Percentiles rank a stretch among this genome's conserved stretches.
These are phyloP conservation scores for Byssochlamys sp. DNA, from an alignment of 2,329 filamentous ascomycete genomes.

Conservation along the genomic window DNA sequence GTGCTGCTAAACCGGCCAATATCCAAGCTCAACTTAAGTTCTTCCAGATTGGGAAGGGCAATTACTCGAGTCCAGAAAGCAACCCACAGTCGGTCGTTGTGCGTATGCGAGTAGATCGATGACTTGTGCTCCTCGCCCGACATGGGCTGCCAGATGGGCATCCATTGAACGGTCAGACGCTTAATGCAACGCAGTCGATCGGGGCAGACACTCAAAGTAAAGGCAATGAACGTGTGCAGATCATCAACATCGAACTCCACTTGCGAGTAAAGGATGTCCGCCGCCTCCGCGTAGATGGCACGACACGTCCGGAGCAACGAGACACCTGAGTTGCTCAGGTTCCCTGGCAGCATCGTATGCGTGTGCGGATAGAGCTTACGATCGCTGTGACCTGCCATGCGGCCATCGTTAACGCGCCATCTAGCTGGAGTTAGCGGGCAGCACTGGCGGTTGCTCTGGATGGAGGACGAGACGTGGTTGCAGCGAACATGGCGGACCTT, in stretches of 20 bases:
- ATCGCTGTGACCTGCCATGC: constrained; percentile 10
- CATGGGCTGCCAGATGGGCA: constrained; percentile 26
- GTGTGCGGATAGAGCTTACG: constrained; percentile 28
- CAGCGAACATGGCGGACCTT: constrained; percentile 29
- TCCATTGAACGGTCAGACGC: constrained; percentile 23
- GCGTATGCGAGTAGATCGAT: constrained; percentile 28
- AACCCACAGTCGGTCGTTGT: constrained; percentile 25
- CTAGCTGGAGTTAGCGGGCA: constrained; percentile 23
- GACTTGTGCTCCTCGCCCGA: constrained; percentile 18
- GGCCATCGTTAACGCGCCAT: constrained; percentile 18
- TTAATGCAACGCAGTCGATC: constrained; percentile 12
- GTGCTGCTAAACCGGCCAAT: constrained; percentile 21
- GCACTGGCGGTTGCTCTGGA: constrained; percentile 23
- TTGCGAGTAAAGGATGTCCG: constrained; percentile 19
- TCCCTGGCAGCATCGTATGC: constrained; percentile 13
- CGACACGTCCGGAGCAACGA: constrained; percentile 24
- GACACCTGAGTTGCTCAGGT: constrained; percentile 15
- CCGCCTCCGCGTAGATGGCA: constrained; percentile 25
- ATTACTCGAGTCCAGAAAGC: constrained; percentile 21
- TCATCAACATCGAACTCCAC: constrained; percentile 27
- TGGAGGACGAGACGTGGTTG: constrained; percentile 10
- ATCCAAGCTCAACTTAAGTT: constrained; percentile 20
- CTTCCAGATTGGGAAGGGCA: constrained; percentile 10
- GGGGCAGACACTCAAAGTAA: constrained; percentile 15
- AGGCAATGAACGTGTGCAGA: constrained; percentile 28